These are phyloP conservation scores for Paraphoma sp. DNA, from an alignment of 2,329 filamentous ascomycete genomes.

Conservation along the genomic window DNA sequence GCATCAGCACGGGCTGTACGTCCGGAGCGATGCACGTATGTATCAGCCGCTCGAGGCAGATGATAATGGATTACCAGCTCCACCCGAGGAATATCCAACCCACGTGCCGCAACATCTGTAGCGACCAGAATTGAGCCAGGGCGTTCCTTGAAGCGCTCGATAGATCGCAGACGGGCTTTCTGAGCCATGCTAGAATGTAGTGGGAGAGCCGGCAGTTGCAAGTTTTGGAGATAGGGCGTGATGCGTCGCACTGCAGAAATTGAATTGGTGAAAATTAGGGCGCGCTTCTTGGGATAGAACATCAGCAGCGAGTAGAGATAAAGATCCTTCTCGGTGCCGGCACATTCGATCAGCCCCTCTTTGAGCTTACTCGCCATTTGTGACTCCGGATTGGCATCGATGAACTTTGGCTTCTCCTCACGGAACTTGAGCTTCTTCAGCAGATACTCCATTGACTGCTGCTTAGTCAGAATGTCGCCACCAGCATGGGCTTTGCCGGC, in stretches of 20 bases:
- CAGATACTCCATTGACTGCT: slow-evolving; percentile 90
- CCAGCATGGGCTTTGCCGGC: slow-evolving; percentile 67
- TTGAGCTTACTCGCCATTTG: slow-evolving; percentile 88
- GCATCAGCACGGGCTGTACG: slow-evolving; percentile 86
- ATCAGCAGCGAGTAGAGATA: slow-evolving; percentile 90
- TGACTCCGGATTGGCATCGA: slow-evolving; percentile 87
- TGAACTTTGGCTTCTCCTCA: slow-evolving; percentile 82
- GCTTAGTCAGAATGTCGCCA: slow-evolving; percentile 69
- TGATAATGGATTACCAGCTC: slow-evolving; percentile 95
- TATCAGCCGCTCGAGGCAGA: slow-evolving; percentile 86
- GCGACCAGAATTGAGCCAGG: slow-evolving; percentile 77
- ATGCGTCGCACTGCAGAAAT: slow-evolving; percentile 90
- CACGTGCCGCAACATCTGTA: slow-evolving; percentile 91
- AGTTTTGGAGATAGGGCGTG: slow-evolving; percentile 80
- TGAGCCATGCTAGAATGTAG: slow-evolving; percentile 95
- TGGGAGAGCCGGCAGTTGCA: slow-evolving; percentile 76
- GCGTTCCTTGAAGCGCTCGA: slow-evolving; percentile 83
- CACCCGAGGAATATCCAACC: slow-evolving; percentile 89
- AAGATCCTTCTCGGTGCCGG: slow-evolving; percentile 93
- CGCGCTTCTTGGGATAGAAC: slow-evolving; percentile 79
- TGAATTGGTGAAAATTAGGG: slow-evolving; percentile 93
- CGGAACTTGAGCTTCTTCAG: slow-evolving; percentile 88
- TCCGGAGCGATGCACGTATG: slow-evolving; percentile 94
- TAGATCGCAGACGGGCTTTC: slow-evolving; percentile 89
- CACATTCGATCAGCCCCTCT: slow-evolving; percentile 91